Evolutionary conservation across 345 rosid species (phyloP).

Genomic region (Alliaria petiolata): DNA sequence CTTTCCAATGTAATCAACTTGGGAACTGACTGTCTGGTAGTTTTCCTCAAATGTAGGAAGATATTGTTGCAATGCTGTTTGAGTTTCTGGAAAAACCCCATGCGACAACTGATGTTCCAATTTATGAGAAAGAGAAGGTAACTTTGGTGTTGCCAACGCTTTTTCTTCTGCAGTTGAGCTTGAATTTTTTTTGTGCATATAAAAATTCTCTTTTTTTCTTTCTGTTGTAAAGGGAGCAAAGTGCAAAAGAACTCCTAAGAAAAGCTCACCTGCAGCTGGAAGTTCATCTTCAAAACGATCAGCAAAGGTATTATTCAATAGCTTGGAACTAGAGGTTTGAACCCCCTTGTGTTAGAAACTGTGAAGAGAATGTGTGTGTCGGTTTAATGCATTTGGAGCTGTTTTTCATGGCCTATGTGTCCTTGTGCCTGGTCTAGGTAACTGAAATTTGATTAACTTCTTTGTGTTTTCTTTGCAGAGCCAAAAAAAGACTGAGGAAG

Average conservation of each 20-base stretch:
- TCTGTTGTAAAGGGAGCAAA: constrained; percentile 46
- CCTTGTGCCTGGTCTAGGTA: neutral
- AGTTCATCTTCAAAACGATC: constrained; percentile 50
- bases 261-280: constrained; percentile 44
- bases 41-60: constrained; percentile 59
- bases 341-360: neutral
- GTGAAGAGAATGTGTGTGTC: neutral
- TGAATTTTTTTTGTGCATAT: neutral
- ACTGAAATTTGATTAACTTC: neutral
- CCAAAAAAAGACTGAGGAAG: constrained; percentile 49
- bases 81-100: constrained; percentile 85
- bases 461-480: constrained; percentile 41
- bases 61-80: constrained; percentile 56
- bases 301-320: constrained; percentile 50
- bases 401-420: no score
- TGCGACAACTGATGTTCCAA: constrained; percentile 54
- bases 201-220: neutral
- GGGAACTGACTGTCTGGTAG: constrained; percentile 8
- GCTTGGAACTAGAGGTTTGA: neutral
- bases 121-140: constrained; percentile 80
- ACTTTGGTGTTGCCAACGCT: neutral
- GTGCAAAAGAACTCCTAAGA: constrained; percentile 59
- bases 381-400: no score
- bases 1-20: neutral
- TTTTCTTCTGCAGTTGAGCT: neutral